These are phyloP conservation scores for Gastrodia elata DNA, from an alignment of 106 monocot species.

Conservation along the genomic window DNA sequence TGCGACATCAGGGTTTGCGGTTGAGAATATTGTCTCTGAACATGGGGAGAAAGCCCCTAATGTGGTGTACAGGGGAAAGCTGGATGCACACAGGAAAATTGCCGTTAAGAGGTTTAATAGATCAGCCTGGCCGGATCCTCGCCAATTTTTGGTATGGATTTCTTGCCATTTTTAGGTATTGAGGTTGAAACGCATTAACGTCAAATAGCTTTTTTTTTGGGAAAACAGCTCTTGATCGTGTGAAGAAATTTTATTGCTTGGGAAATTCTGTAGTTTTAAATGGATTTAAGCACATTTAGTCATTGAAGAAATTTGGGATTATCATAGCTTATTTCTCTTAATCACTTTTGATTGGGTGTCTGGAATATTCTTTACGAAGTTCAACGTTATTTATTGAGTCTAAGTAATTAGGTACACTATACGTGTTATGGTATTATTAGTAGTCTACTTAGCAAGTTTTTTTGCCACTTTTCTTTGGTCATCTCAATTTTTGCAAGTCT, in stretches of 20 bases:
- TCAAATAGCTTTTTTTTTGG: background rate
- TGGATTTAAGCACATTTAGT: background rate
- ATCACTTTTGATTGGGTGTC: background rate
- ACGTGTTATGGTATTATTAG: background rate
- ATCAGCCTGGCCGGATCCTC: slow-evolving; percentile 86
- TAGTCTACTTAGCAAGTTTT: background rate
- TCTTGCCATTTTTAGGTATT: slow-evolving; percentile 8
- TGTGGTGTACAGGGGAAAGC: slow-evolving; percentile 89
- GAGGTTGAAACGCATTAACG: background rate
- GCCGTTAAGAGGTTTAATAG: slow-evolving; percentile 90
- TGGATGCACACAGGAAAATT: slow-evolving; percentile 70
- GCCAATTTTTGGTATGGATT: slow-evolving; percentile 76
- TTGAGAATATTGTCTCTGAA: slow-evolving; percentile 91
- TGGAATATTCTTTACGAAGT: background rate
- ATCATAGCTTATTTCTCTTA: background rate
- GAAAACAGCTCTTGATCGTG: background rate
- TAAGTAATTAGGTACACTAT: background rate
- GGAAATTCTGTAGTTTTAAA: background rate
- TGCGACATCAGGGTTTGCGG: slow-evolving; percentile 74
- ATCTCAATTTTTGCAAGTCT: background rate
- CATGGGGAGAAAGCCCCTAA: slow-evolving; percentile 92
- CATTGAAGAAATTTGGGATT: background rate
- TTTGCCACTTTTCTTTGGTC: background rate
- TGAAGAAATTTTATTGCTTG: background rate
- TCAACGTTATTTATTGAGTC: background rate